Evolutionary conservation across 176 grass and related monocot species (phyloP).

Genomic region (Hsuehochloa calcarea): DNA sequence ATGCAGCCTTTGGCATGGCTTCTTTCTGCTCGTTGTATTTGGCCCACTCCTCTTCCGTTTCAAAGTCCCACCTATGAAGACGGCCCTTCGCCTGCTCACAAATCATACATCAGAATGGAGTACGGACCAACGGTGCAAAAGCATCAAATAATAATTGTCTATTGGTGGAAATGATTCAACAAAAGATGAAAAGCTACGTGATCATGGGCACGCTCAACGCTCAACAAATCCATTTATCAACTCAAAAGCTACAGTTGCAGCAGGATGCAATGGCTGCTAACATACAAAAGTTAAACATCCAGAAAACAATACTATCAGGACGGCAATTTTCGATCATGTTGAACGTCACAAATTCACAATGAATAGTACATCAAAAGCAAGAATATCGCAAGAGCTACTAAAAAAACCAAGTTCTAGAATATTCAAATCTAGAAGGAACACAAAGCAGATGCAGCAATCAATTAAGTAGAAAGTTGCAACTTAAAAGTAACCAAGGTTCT

Average conservation of each 20-base stretch:
- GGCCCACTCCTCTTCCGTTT: slow-evolving; percentile 98
- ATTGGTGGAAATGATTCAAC: not conserved
- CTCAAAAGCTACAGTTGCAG: not conserved
- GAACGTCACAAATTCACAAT: no score
- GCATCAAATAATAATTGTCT: not conserved
- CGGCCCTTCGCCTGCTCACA: slow-evolving; percentile 84
- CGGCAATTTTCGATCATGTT: not conserved
- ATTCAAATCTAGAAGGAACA: not conserved
- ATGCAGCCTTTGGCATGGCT: slow-evolving; percentile 95
- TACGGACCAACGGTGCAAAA: not conserved
- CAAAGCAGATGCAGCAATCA: not conserved
- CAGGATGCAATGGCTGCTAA: not conserved
- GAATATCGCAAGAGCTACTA: not conserved
- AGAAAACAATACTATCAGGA: not conserved
- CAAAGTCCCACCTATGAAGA: slow-evolving; percentile 97
- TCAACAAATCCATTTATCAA: not conserved
- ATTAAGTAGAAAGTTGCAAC: not conserved
- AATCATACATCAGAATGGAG: slow-evolving; percentile 12
- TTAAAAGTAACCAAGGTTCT: not conserved
- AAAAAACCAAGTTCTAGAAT: not conserved
- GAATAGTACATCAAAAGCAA: not conserved
- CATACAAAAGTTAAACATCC: not conserved
- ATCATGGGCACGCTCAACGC: not conserved
- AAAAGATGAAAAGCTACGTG: not conserved
- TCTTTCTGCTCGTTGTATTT: slow-evolving; percentile 94